phyloP scores from a whole-genome alignment of 441 rosid genomes.

The Sinapis alba region DNA sequence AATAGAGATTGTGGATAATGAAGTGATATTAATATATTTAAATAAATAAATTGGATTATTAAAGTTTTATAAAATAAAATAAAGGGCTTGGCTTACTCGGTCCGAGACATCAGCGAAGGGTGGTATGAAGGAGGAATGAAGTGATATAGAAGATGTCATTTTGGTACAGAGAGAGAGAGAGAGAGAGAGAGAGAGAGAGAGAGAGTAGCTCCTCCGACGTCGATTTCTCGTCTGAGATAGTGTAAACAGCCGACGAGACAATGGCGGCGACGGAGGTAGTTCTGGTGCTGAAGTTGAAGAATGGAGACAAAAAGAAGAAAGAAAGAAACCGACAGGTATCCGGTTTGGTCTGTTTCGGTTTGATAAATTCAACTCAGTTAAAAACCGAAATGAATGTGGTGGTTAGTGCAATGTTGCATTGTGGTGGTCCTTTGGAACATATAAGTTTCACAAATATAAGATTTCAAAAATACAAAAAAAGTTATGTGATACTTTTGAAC shows the following conservation, averaged over 20 bases:
- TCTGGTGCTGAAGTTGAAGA: neutral
- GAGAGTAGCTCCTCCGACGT: constrained; percentile 20
- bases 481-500: neutral
- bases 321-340: neutral
- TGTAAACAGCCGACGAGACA: neutral
- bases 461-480: neutral
- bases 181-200: no score
- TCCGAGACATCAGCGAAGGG: constrained; percentile 32
- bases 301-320: neutral
- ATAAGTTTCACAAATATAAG: neutral
- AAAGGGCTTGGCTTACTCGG: constrained; percentile 35
- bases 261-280: constrained; percentile 25
- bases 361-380: neutral
- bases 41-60: neutral
- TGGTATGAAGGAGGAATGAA: constrained; percentile 38
- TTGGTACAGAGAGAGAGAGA: no score
- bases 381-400: neutral
- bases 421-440: neutral
- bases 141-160: constrained; percentile 44
- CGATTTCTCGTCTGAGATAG: constrained; percentile 4
- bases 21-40: neutral
- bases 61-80: neutral
- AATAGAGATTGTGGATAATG: neutral
- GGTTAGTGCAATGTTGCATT: neutral
- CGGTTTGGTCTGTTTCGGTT: constrained; percentile 12